Base-by-base conservation (phyloP, 768 basidiomycete species). In the Stropharia rugosoannulata region DNA sequence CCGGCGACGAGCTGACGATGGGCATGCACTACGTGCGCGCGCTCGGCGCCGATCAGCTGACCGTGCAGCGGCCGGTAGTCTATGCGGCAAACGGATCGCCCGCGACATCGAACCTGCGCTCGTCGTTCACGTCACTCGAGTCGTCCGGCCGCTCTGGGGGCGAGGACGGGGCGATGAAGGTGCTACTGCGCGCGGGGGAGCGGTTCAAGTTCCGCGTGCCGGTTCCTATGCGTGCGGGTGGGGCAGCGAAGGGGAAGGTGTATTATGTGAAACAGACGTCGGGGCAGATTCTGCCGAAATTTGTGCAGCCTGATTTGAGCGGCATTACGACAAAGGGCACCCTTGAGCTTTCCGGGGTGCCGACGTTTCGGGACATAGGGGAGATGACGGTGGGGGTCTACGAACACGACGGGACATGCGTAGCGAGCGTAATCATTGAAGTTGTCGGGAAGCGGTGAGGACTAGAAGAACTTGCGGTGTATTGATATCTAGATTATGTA, bases 1-100 rank as follows among this genome's bases (percentile, higher is more conserved):
- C 80, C 62, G 76, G 73, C 25, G 89, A 90, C 65, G 89, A 88
- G 49, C 76, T 91, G 22, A 75, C 76, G 25, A 81, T 87, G 66
- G 86, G 87, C 6, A 77, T 89, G 59, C 84, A 83, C 61, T 90
- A 89, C 61, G 84, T 90, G 38, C 81, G 81, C 49, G 80, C 86
- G 12, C 74, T 90, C 54, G 89, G 87, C 18, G 84, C 77, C 36
- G 84, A 87, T 35, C 62, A 61, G 56, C 60, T 61, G 49, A 54
- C 49, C 59, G 68, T 58, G 58, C 65, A 54, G 62, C 53, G 62
- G 29, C 16, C 61, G 39, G 49, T 42, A 27, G 59, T 38, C 37
- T 55, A 66, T 51, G 67, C 66, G 47, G 68, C 72, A n/a, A 41
- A 15, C 42, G 42, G 25, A 19, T 70, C 72, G n/a, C 73, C 71